Evolutionary conservation across 257 asterid species (phyloP), one percentile per base, ranked within the genome.

Genomic region (Solanum sejunctum): DNA sequence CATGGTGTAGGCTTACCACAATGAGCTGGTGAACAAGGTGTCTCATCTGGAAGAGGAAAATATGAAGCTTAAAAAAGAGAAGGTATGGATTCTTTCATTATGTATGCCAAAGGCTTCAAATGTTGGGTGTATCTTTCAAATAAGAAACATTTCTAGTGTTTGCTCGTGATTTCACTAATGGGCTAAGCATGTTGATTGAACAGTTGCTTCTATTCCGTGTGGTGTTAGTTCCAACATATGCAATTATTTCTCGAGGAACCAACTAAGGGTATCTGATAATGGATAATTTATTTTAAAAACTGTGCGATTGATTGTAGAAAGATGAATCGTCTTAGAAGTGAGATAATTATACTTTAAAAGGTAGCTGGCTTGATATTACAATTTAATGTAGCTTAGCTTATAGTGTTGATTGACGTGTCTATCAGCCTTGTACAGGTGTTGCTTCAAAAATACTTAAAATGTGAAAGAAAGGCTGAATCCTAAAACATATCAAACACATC

Each of bases 1-100:
- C 73, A 73, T 87, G 45, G 39, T 80, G 61, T 80, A 95, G 98
- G 98, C 98, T 77, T 95, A 95, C 88, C 98, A 94, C 87, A 91
- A 91, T 86, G 98, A 95, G 91, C 89, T 95, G 91, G 96, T 92
- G 91, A 91, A 75, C 83, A 95, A 95, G 92, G 97, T 95, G 69
- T 90, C 98, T 3, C 91, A 16, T 72, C 98, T 94, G 72, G 98
- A 95, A 91, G 97, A 92, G 91, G 94, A 91, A 85, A 93, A 88
- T 85, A 60, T 80, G 84, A 93, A 92, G 92, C 98, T 95, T 70
- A 92, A 87, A 88, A 93, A 89, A 51, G 95, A 95, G 83, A 93
- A 92, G 93, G 98, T 89, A 88, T 83, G 89, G 67, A 71, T 39
- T 85, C 39, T 26, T 51, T 64, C 60, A 17, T 41, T 47, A 20